Evolutionary conservation across 2,329 filamentous ascomycete genomes (phyloP).

Genomic region (Colletotrichum graminicola): DNA sequence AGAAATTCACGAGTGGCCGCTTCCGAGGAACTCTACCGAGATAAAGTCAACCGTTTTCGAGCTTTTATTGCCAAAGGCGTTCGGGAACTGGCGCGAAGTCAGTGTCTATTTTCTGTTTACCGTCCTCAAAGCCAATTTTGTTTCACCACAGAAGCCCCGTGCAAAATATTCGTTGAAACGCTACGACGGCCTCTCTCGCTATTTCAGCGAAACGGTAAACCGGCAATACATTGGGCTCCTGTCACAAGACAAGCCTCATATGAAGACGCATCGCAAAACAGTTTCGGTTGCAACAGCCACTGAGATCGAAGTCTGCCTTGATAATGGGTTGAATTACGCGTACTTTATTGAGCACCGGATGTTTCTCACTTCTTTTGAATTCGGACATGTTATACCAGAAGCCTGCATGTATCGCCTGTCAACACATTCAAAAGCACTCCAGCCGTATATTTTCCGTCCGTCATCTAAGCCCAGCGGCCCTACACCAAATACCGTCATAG

Average conservation of each 20-base stretch:
- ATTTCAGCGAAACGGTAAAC: background rate
- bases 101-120: conserved; percentile 57
- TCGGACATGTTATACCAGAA: conserved; percentile 44
- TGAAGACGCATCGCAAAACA: conserved; percentile 50
- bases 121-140: conserved; percentile 49
- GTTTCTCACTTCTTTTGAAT: conserved; percentile 42
- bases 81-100: conserved; percentile 62
- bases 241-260: conserved; percentile 53
- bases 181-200: background rate
- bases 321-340: conserved; percentile 58
- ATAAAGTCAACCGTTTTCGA: conserved; percentile 66
- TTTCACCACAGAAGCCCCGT: background rate
- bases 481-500: conserved; percentile 64
- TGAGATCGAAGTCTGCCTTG: conserved; percentile 56
- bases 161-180: background rate
- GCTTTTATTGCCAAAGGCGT: conserved; percentile 55
- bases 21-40: conserved; percentile 51
- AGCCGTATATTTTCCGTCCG: conserved; percentile 55
- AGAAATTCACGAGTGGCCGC: conserved; percentile 67
- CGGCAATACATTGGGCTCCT: conserved; percentile 46
- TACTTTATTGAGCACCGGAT: conserved; percentile 51
- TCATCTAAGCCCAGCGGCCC: conserved; percentile 45
- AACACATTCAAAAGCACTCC: conserved; percentile 49
- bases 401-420: conserved; percentile 57
- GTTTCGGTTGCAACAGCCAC: conserved; percentile 46